These are phyloP conservation scores for Rhododendron vialii DNA, from an alignment of 148 eudicot species.

Conservation along the genomic window DNA sequence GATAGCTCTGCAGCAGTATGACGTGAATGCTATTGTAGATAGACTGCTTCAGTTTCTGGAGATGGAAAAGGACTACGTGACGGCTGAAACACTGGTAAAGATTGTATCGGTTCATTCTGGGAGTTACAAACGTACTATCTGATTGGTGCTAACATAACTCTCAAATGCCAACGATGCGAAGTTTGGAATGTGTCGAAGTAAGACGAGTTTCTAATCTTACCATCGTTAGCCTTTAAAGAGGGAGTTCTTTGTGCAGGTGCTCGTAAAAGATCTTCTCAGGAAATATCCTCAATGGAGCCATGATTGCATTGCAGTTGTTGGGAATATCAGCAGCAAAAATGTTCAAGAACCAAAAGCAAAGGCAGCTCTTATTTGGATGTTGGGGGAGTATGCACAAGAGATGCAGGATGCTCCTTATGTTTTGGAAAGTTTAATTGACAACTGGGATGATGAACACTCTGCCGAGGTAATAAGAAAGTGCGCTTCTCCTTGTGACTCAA, in stretches of 20 bases:
- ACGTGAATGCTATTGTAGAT: conserved; percentile 98
- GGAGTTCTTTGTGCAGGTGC: conserved; percentile 56
- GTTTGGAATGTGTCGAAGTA: not conserved
- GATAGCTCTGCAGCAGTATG: conserved; percentile 97
- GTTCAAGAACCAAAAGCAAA: conserved; percentile 98
- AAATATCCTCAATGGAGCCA: conserved; percentile 99
- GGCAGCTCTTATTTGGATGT: conserved; percentile 99
- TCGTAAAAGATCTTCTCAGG: conserved; percentile 92
- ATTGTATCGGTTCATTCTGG: not conserved
- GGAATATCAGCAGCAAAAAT: conserved; percentile 94
- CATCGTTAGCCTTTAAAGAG: not conserved
- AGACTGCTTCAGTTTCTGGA: conserved; percentile 98
- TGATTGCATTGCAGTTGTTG: conserved; percentile 97
- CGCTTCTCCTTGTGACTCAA: not conserved
- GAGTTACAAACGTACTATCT: not conserved
- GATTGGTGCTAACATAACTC: not conserved
- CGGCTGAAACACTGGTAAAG: conserved; percentile 97
- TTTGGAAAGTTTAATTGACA: conserved; percentile 74
- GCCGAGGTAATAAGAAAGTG: conserved; percentile 63
- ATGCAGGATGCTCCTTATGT: conserved; percentile 97
- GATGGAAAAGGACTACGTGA: conserved; percentile 97
- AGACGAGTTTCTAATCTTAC: not conserved
- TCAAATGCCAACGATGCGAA: not conserved
- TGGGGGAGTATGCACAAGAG: conserved; percentile 97
- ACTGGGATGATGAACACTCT: conserved; percentile 96